Base-by-base conservation (phyloP, 805 yeast species). In the Limtongozyma cylindracea region DNA sequence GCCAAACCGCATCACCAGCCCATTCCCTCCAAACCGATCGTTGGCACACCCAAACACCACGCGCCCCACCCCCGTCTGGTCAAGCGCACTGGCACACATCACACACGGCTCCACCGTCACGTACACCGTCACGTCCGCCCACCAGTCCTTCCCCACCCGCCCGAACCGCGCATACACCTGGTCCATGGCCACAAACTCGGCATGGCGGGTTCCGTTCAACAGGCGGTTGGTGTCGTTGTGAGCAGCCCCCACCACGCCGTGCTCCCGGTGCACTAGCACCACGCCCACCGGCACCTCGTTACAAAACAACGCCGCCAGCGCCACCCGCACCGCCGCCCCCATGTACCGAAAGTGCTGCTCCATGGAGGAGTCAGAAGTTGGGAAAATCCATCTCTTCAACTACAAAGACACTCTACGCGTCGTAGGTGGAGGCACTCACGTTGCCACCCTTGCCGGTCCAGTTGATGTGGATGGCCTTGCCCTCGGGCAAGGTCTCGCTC, bases 391-490 rank as follows among this genome's bases (percentile, higher is more conserved):
- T 12, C 14, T 12, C 8, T 16, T 51, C 18, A 17, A 5, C 11
- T 4, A 5, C n/a, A 10, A 10, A n/a, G 10, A 9, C 5, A 5
- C 8, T 5, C 11, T 63, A 84, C 53, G 95, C 96, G 41, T 70
- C 70, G 56, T 84, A 84, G 39, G 91, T 77, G 22, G 92, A 57
- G 31, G 98, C 93, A 38, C 94, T 74, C 35, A 82, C 76, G 55
- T 88, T 70, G 61, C 98, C 98, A 56, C 98, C 96, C 43, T 67
- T 69, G 51, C 96, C 96, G 35, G 96, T 84, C 98, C 98, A 84
- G 88, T 84, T 84, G 45, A 88, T 62, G 60, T 84, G 98, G 52
- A 84, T 72, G 59, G 71, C 68, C 35, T 64, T 55, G 41, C 62
- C 88, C 34, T 53, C 67, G 56, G 88, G 84, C 54, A 74, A 62